Evolutionary conservation across 2,329 filamentous ascomycete genomes (phyloP).

Genomic region (Arthroderma sp.): DNA sequence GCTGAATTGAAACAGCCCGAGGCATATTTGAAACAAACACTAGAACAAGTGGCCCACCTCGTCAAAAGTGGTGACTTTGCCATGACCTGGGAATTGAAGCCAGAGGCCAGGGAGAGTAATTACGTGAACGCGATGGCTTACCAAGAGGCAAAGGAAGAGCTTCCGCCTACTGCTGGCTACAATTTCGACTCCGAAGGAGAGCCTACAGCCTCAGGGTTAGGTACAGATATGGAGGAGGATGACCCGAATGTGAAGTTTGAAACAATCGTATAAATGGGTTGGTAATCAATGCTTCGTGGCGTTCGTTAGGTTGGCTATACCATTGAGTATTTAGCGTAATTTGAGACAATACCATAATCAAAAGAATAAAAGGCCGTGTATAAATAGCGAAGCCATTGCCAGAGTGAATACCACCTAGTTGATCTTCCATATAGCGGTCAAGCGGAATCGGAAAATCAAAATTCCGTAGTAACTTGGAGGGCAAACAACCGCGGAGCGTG

Average conservation of each 20-base stretch:
- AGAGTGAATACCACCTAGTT: too few relatives aligned
- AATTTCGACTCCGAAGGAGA: slow-evolving; percentile 40
- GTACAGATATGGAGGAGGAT: slow-evolving; percentile 48
- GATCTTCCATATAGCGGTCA: too few relatives aligned
- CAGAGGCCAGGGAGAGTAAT: slow-evolving; percentile 49
- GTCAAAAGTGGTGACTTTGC: slow-evolving; percentile 74
- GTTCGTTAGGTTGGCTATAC: background rate
- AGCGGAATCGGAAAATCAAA: too few relatives aligned
- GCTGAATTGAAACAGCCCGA: slow-evolving; percentile 72
- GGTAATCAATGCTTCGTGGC: background rate
- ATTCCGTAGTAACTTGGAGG: too few relatives aligned
- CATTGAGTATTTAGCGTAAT: too few relatives aligned
- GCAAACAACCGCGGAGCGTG: too few relatives aligned
- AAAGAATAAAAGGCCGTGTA: too few relatives aligned
- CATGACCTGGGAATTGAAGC: slow-evolving; percentile 70
- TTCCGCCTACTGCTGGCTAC: slow-evolving; percentile 34
- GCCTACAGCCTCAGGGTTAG: slow-evolving; percentile 35
- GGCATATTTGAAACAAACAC: slow-evolving; percentile 72
- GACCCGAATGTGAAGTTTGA: slow-evolving; percentile 66
- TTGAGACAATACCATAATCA: too few relatives aligned
- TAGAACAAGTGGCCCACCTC: slow-evolving; percentile 70
- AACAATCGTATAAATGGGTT: slow-evolving; percentile 43
- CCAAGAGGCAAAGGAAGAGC: slow-evolving; percentile 40
- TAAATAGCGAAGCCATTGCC: too few relatives aligned
- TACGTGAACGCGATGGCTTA: slow-evolving; percentile 28